Base-by-base conservation (phyloP, 495 filamentous ascomycete genomes). In the Apiosordaria backusii region DNA sequence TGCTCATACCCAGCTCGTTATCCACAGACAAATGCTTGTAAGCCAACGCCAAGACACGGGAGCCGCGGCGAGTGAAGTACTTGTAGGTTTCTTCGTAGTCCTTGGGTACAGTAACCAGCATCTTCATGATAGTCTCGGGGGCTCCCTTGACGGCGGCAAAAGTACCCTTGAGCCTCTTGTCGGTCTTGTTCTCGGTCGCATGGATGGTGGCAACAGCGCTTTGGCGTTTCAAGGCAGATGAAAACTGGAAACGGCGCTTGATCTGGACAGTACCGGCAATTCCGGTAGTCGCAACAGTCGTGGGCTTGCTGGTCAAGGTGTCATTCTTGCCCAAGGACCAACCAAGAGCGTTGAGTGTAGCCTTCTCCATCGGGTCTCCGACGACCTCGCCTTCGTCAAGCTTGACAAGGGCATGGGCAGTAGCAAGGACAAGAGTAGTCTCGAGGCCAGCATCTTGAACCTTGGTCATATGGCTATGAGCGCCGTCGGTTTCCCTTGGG, bases 1-100 rank as follows among this genome's bases (percentile, higher is more conserved):
- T 91, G 70, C 82, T 82, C 66, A 90, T 87, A 50, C 91, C 89
- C 60, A 97, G 79, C 71, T 99, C 96, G 6, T 85, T 77, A 45
- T 96, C 93, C 1, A 81, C 77, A 7, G 92, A 87, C 13, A 99
- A 84, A 71, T 93, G 91, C 78, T 96, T 97, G 81, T 96, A 98
- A 21, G 89, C 96, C 15, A 99, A 87, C 60, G 95, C 91, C 45
- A 99, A 83, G 15, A 99, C 95, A 78, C 95, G 88, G 61, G 92
- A 92, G 70, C 95, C 95, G 67, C 93, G 95, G 65, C 95, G 87
- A 62, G 94, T 98, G 75, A 97, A 99, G 78, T 97, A 89, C 76
- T 98, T 99, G 85, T 86, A 99, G 0, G 96, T 98, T 77, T 99
- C 96, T 74, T 99, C 95, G 74, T 99, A 99, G 72, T 96, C 85